phyloP scores from a whole-genome alignment of 1,284 basidiomycete species.

The Volvariella surrecta region DNA sequence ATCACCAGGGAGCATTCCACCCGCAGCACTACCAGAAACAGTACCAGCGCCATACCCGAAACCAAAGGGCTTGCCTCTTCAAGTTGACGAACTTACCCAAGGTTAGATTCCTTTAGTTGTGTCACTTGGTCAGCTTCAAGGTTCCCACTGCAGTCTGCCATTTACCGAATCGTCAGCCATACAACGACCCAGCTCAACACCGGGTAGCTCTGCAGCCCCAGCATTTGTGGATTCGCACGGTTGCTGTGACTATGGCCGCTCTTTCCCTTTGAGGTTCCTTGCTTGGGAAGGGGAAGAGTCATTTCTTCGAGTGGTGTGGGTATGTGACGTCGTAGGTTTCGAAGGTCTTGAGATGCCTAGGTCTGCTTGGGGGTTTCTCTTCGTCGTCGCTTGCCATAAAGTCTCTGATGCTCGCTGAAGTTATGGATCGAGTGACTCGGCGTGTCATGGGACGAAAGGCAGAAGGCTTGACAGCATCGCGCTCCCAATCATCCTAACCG shows the following conservation, averaged over 20 bases:
- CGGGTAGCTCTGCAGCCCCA: conserved; percentile 71
- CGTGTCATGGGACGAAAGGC: no score
- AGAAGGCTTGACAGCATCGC: no score
- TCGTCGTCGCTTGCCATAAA: conserved; percentile 45
- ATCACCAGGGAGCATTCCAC: conserved; percentile 51
- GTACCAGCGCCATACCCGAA: conserved; percentile 44
- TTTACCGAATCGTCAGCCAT: conserved; percentile 78
- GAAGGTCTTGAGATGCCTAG: not conserved
- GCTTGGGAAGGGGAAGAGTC: conserved; percentile 32
- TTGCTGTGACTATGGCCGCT: no score
- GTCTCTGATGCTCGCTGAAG: conserved; percentile 15
- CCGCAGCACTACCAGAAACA: conserved; percentile 25
- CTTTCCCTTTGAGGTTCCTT: conserved; percentile 9
- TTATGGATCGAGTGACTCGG: conserved; percentile 12
- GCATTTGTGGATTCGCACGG: conserved; percentile 13
- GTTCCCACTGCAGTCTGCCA: no score
- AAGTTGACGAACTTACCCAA: conserved; percentile 56
- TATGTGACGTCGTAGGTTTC: conserved; percentile 23
- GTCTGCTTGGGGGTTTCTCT: conserved; percentile 3
- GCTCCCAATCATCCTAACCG: conserved; percentile 9
- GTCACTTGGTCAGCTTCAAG: no score
- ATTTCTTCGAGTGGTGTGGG: conserved; percentile 68
- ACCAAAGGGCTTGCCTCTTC: conserved; percentile 50
- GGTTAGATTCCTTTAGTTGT: conserved; percentile 78
- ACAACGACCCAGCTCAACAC: conserved; percentile 65